A percentile compares a stretch with the other conserved stretches of the same genome.
phyloP scores from a whole-genome alignment of 805 yeast species.

The Candida sphagnicola region DNA sequence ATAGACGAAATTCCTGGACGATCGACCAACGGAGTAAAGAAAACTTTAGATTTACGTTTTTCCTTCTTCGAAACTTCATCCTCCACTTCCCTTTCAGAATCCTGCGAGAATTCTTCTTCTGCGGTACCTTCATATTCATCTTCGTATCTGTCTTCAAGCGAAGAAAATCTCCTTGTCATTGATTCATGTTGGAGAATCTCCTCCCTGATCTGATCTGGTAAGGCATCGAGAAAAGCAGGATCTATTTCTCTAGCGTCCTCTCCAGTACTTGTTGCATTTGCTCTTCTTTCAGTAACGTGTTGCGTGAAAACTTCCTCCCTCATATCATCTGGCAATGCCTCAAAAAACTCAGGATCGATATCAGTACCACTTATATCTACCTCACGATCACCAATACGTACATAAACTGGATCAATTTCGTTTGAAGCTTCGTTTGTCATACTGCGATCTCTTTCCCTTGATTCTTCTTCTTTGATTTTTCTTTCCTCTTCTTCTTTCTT shows the following conservation, averaged over 20 bases:
- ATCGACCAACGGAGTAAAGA: constrained; percentile 68
- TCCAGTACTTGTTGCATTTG: constrained; percentile 44
- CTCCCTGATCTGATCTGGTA: constrained; percentile 65
- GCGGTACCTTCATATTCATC: constrained; percentile 20
- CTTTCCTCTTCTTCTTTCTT: constrained; percentile 29
- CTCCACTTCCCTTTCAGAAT: constrained; percentile 16
- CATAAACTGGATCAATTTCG: constrained; percentile 52
- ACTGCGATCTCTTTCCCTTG: constrained; percentile 15
- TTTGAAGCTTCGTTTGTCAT: constrained; percentile 15
- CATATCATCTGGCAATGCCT: constrained; percentile 90
- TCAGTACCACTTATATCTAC: constrained; percentile 88
- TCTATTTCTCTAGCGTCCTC: constrained; percentile 62
- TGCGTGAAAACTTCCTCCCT: constrained; percentile 88
- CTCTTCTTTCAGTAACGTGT: constrained; percentile 73
- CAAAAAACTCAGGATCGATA: constrained; percentile 85
- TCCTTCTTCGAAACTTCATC: constrained; percentile 7
- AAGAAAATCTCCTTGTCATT: constrained; percentile 36
- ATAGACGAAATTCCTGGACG: constrained; percentile 71
- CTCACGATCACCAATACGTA: constrained; percentile 68
- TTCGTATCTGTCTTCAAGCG: constrained; percentile 18
- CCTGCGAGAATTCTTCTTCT: constrained; percentile 15
- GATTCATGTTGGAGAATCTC: constrained; percentile 60
- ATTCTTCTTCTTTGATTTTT: constrained; percentile 24
- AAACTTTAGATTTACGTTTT: constrained; percentile 19
- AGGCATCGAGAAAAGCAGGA: constrained; percentile 73